Evolutionary conservation across 2,329 filamentous ascomycete genomes (phyloP).

Genomic region (Stagonosporopsis chrysanthemi): DNA sequence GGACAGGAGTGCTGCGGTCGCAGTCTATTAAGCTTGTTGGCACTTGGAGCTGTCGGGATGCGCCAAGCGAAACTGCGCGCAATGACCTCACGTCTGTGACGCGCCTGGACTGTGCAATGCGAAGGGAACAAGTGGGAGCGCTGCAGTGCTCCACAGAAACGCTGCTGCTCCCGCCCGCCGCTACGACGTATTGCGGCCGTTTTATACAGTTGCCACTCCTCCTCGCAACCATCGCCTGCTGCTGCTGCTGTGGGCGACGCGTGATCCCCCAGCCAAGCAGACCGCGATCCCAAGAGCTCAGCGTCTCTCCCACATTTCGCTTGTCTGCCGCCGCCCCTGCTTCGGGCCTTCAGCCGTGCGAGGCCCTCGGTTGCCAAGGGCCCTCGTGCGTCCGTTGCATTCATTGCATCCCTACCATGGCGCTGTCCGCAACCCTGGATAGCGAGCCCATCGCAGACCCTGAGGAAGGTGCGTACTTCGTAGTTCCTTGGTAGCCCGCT

Average conservation of each 20-base stretch:
- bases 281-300: constrained; percentile 9
- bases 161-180: too few relatives aligned
- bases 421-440: constrained; percentile 50
- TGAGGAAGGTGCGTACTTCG: constrained; percentile 63
- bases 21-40: constrained; percentile 2
- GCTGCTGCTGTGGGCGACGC: not conserved
- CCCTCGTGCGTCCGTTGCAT: constrained; percentile 1
- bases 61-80: constrained; percentile 23
- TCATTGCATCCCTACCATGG: constrained; percentile 15
- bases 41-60: constrained; percentile 17
- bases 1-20: constrained; percentile 7
- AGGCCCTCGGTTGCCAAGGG: constrained; percentile 12
- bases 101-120: constrained; percentile 13
- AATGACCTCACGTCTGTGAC: constrained; percentile 2
- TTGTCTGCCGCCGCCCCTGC: constrained; percentile 7
- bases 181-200: not conserved
- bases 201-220: not conserved
- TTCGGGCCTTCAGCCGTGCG: constrained; percentile 4
- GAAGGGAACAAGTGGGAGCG: constrained; percentile 12
- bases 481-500: constrained; percentile 10
- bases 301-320: constrained; percentile 1
- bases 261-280: constrained; percentile 6
- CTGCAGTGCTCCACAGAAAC: constrained; percentile 8
- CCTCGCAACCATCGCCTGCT: constrained; percentile 2
- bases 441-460: constrained; percentile 60